Conservation (phyloP, 2,329 filamentous ascomycete genomes). For the Colletotrichum neosansevieriae region DNA sequence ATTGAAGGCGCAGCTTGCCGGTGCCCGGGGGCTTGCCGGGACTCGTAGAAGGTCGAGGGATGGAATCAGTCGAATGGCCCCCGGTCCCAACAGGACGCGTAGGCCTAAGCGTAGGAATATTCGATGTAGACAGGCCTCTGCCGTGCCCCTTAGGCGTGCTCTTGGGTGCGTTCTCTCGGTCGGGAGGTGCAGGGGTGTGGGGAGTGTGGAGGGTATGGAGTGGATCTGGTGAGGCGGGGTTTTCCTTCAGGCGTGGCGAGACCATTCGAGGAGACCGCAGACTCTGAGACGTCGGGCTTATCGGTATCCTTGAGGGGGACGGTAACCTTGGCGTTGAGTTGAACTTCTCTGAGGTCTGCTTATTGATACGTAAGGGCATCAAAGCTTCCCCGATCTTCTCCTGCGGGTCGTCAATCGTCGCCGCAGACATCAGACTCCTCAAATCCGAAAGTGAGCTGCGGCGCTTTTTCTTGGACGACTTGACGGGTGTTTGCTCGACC, state of each 20-base stretch:
- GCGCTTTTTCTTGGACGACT: slow-evolving; percentile 78
- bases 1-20: slow-evolving; percentile 75
- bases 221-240: slow-evolving; percentile 44
- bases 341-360: slow-evolving; percentile 68
- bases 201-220: slow-evolving; percentile 28
- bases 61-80: slow-evolving; percentile 43
- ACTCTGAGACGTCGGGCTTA: slow-evolving; percentile 59
- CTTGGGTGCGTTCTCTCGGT: slow-evolving; percentile 28
- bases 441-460: slow-evolving; percentile 93
- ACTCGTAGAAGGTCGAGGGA: slow-evolving; percentile 47
- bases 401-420: slow-evolving; percentile 61
- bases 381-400: slow-evolving; percentile 52
- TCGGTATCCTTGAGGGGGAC: slow-evolving; percentile 63
- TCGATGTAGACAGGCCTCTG: slow-evolving; percentile 65
- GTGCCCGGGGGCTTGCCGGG: slow-evolving; percentile 56
- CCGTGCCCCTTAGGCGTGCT: slow-evolving; percentile 50
- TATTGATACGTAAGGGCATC: slow-evolving; percentile 65
- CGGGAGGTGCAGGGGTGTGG: slow-evolving; percentile 16
- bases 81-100: slow-evolving; percentile 47
- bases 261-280: slow-evolving; percentile 54
- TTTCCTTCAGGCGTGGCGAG: slow-evolving; percentile 59
- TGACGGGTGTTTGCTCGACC: slow-evolving; percentile 47
- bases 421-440: slow-evolving; percentile 73
- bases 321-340: slow-evolving; percentile 63
- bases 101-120: slow-evolving; percentile 66